Conservation (phyloP, 805 yeast species). For the Starmerella tilneyi region DNA sequence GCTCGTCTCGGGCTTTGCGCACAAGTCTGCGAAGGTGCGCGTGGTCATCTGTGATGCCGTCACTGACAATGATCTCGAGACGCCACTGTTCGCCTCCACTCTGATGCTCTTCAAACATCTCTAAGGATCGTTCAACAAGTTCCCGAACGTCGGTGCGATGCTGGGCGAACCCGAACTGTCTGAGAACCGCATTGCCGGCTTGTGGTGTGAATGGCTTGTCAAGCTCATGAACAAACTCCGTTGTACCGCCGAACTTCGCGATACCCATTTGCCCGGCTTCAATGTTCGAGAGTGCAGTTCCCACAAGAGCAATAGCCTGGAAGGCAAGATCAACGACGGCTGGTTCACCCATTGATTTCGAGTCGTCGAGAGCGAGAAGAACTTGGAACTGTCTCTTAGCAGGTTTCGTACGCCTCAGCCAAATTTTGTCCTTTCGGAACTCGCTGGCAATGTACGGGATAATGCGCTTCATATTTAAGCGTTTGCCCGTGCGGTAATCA, state of each 20-base stretch:
- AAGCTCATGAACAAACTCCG: conserved; percentile 80
- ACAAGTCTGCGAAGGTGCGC: conserved; percentile 71
- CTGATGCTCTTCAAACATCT: conserved; percentile 55
- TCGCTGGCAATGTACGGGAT: conserved; percentile 97
- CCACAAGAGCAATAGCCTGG: conserved; percentile 85
- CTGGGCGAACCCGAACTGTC: conserved; percentile 84
- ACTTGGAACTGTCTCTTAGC: conserved; percentile 94
- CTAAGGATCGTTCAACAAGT: conserved; percentile 61
- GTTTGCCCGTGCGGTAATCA: conserved; percentile 93
- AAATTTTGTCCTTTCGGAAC: conserved; percentile 92
- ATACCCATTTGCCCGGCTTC: conserved; percentile 90
- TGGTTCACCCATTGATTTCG: conserved; percentile 94
- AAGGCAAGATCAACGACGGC: conserved; percentile 83
- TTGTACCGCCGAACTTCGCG: conserved; percentile 78
- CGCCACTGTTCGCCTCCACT: conserved; percentile 64
- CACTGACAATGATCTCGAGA: conserved; percentile 82
- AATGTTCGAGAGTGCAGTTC: conserved; percentile 84
- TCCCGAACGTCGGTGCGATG: conserved; percentile 72
- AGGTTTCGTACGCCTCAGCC: conserved; percentile 96
- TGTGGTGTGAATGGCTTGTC: conserved; percentile 74
- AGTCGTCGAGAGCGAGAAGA: conserved; percentile 94
- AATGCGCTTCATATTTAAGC: conserved; percentile 93
- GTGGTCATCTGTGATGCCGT: conserved; percentile 96
- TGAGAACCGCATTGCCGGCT: conserved; percentile 74
- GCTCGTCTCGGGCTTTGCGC: conserved; percentile 82